Conservation (phyloP, 2,329 filamentous ascomycete species). For the Colletotrichum sidae region DNA sequence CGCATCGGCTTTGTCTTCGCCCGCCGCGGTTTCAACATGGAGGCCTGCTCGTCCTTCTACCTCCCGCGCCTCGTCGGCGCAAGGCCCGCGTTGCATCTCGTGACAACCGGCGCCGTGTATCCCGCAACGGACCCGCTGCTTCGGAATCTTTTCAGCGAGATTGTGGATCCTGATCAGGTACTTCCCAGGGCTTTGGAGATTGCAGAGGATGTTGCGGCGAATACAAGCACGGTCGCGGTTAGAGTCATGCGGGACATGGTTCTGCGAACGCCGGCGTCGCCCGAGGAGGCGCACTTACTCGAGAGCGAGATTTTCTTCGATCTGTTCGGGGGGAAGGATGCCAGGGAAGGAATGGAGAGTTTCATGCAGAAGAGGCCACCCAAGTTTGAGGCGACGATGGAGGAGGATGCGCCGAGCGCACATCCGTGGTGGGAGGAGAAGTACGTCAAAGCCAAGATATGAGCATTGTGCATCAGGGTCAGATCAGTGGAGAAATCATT, state of each 20-base stretch:
- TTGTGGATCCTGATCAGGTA: conserved; percentile 70
- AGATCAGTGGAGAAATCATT: background rate
- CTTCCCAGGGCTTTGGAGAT: conserved; percentile 73
- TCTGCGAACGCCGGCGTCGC: conserved; percentile 66
- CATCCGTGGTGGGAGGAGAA: conserved; percentile 77
- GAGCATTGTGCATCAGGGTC: background rate
- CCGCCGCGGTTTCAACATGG: conserved; percentile 77
- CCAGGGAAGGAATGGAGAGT: conserved; percentile 74
- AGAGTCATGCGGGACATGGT: conserved; percentile 79
- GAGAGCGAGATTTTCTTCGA: conserved; percentile 75
- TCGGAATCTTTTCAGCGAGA: conserved; percentile 74
- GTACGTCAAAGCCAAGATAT: conserved; percentile 45
- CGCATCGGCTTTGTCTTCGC: conserved; percentile 82
- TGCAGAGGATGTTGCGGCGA: conserved; percentile 73
- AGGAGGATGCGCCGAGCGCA: conserved; percentile 66
- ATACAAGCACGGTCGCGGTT: conserved; percentile 73
- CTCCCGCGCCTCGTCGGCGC: conserved; percentile 76
- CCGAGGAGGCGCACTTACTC: conserved; percentile 77
- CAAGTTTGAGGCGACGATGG: conserved; percentile 70
- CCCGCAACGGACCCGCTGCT: conserved; percentile 62
- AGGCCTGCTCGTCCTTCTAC: conserved; percentile 78
- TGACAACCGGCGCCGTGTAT: conserved; percentile 75
- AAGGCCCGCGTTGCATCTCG: conserved; percentile 71
- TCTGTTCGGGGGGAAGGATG: conserved; percentile 68
- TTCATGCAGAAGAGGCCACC: conserved; percentile 77